Evolutionary conservation across 768 basidiomycete species (phyloP), one percentile per base, ranked within the genome.

Genomic region (Sporobolomyces roseus): DNA sequence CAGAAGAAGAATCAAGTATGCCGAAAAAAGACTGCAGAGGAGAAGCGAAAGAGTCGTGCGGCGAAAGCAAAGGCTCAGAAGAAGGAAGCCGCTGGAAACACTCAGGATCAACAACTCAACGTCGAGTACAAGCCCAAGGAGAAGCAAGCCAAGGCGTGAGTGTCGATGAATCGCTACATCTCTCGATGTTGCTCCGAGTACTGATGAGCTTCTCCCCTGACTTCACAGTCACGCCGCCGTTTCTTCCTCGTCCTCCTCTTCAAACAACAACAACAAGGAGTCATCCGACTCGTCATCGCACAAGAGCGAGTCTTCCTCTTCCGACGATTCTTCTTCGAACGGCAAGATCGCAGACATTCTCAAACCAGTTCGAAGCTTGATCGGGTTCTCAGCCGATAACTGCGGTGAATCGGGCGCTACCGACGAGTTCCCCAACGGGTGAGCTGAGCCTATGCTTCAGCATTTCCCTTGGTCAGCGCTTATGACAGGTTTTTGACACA

Each of bases 341-440:
- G 21, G 32, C 32, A n/a, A 56, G 29, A 53, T 32, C 36, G 21
- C 62, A 16, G 52, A 36, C 65, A 21, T 16, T 23, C 10, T 33
- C 29, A 16, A 23, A 33, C 10, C 33, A 71, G 61, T 35, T 33
- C 38, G 38, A 4, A 48, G 45, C 30, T 58, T 72, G 32, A 49
- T 72, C 43, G 71, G 66, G 16, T 72, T 38, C 71, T 8, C 5
- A 3, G 21, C 59, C 36, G n/a, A 38, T 33, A 68, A 68, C 66
- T 72, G 71, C 52, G 71, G 71, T 7, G 4, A 63, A 4, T 50
- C 43, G 21, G 66, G 63, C 13, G 71, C 71, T 0, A 52, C 52
- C 8, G 56, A 55, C 49, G 59, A 65, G 17, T 23, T 52, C 41
- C 71, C 71, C 19, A 72, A 72, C 66, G 71, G n/a, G n/a, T n/a